phyloP scores from a whole-genome alignment of 1,139 yeast genomes.

The Taphrina flavorubra region DNA sequence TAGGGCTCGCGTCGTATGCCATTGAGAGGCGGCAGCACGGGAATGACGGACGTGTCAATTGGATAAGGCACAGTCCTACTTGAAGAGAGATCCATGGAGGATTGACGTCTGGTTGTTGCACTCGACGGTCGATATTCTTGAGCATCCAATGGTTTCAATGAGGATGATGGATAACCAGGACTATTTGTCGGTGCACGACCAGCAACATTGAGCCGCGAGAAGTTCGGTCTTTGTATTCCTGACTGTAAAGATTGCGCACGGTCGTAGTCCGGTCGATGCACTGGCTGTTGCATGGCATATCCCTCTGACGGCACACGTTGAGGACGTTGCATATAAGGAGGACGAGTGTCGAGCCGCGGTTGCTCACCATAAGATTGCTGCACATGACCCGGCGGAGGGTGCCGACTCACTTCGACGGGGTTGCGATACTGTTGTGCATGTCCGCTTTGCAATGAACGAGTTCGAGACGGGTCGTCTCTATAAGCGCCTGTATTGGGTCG shows the following conservation, averaged over 20 bases:
- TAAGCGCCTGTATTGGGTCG: slow-evolving; percentile 19
- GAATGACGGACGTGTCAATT: neutral
- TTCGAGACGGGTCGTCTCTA: slow-evolving; percentile 33
- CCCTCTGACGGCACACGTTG: slow-evolving; percentile 38
- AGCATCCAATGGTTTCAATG: neutral
- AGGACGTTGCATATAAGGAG: slow-evolving; percentile 1
- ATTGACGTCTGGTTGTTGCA: neutral
- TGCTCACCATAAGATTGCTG: slow-evolving; percentile 5
- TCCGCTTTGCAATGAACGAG: slow-evolving; percentile 27
- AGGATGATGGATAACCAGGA: neutral
- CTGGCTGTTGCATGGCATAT: slow-evolving; percentile 1
- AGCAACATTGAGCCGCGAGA: slow-evolving; percentile 6
- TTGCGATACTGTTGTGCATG: neutral
- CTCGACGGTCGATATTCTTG: neutral
- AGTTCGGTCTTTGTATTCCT: slow-evolving; percentile 11
- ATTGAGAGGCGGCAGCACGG: slow-evolving; percentile 14
- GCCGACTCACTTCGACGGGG: neutral
- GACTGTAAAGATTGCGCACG: slow-evolving; percentile 36
- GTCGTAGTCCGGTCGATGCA: slow-evolving; percentile 26
- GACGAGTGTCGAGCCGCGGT: neutral
- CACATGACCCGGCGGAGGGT: slow-evolving; percentile 13
- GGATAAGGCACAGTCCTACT: neutral
- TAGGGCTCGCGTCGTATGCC: slow-evolving; percentile 5
- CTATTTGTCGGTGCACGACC: slow-evolving; percentile 6
- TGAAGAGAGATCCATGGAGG: neutral